A percentile compares a stretch with the other conserved stretches of the same genome.
These are phyloP conservation scores for Lentinula novae-zelandiae DNA, from an alignment of 1,284 basidiomycete species.

Conservation along the genomic window DNA sequence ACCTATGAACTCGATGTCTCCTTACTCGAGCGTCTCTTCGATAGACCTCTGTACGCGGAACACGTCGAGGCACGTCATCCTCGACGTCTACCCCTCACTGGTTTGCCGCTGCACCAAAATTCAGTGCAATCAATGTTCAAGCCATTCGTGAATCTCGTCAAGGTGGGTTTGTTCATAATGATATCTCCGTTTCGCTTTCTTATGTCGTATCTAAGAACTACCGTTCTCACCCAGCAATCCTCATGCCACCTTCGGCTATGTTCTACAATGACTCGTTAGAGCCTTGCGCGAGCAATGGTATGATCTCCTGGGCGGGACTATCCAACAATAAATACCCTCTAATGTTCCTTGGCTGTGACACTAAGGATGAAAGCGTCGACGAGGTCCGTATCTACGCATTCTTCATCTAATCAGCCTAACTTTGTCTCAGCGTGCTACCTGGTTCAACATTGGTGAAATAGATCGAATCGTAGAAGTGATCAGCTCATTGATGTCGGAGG, in stretches of 20 bases:
- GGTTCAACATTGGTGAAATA: slow-evolving; percentile 44
- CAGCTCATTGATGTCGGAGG: slow-evolving; percentile 32
- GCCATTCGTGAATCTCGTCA: slow-evolving; percentile 37
- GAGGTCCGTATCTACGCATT: slow-evolving; percentile 26
- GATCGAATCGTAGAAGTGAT: slow-evolving; percentile 32
- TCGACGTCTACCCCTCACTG: background rate
- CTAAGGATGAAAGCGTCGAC: slow-evolving; percentile 35
- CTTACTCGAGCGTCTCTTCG: slow-evolving; percentile 43
- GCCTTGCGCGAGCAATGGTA: slow-evolving; percentile 38
- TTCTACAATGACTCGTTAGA: slow-evolving; percentile 42
- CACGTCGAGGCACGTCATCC: slow-evolving; percentile 14
- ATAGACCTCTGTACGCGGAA: slow-evolving; percentile 34
- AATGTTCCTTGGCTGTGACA: slow-evolving; percentile 36
- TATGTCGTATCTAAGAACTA: slow-evolving; percentile 28
- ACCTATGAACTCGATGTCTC: slow-evolving; percentile 41
- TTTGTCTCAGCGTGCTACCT: slow-evolving; percentile 33
- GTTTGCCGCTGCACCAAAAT: background rate
- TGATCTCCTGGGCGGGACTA: slow-evolving; percentile 34
- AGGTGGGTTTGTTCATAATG: slow-evolving; percentile 24
- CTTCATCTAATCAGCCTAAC: background rate
- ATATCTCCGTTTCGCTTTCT: background rate
- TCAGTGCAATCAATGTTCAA: slow-evolving; percentile 15
- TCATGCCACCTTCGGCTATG: slow-evolving; percentile 47
- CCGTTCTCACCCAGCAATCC: slow-evolving; percentile 43
- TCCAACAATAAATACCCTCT: slow-evolving; percentile 34